A percentile compares a stretch with the other conserved stretches of the same genome.
phyloP scores from a whole-genome alignment of 495 filamentous ascomycete species.

The Trichoderma gamsii region DNA sequence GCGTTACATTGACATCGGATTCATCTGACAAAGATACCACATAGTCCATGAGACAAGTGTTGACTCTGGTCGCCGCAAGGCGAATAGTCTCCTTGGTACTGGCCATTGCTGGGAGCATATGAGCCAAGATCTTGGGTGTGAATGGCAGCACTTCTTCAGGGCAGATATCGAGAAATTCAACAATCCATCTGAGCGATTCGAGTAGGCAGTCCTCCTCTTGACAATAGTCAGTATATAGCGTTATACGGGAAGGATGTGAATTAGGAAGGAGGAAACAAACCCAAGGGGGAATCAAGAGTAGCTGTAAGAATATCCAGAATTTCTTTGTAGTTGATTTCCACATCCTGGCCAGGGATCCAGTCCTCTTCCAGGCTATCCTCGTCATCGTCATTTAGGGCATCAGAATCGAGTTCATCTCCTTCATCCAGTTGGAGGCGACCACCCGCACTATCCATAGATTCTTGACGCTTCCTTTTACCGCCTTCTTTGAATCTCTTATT shows the following conservation, averaged over 20 bases:
- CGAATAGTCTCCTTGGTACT: conserved; percentile 84
- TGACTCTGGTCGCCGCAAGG: conserved; percentile 80
- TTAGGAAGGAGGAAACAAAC: conserved; percentile 37
- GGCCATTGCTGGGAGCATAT: conserved; percentile 90
- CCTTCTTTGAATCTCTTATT: conserved; percentile 67
- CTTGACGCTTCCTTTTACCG: conserved; percentile 58
- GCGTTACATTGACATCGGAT: conserved; percentile 25
- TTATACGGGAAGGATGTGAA: conserved; percentile 13
- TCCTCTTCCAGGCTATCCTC: conserved; percentile 68
- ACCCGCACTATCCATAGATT: conserved; percentile 58
- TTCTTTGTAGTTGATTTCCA: conserved; percentile 85
- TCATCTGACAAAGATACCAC: conserved; percentile 88
- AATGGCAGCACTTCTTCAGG: conserved; percentile 96
- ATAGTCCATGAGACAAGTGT: conserved; percentile 82
- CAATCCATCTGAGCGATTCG: conserved; percentile 90
- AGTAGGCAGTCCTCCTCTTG: conserved; percentile 83
- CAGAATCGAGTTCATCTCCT: conserved; percentile 52
- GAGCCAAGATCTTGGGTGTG: conserved; percentile 82
- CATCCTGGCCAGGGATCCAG: conserved; percentile 96
- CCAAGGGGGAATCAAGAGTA: conserved; percentile 77
- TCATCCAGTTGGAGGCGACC: conserved; percentile 36
- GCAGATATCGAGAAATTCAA: conserved; percentile 93
- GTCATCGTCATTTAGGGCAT: conserved; percentile 56
- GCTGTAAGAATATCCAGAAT: conserved; percentile 88
- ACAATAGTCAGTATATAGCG: conserved; percentile 21